phyloP scores from a whole-genome alignment of 257 asterid species.

The Eucommia ulmoides region DNA sequence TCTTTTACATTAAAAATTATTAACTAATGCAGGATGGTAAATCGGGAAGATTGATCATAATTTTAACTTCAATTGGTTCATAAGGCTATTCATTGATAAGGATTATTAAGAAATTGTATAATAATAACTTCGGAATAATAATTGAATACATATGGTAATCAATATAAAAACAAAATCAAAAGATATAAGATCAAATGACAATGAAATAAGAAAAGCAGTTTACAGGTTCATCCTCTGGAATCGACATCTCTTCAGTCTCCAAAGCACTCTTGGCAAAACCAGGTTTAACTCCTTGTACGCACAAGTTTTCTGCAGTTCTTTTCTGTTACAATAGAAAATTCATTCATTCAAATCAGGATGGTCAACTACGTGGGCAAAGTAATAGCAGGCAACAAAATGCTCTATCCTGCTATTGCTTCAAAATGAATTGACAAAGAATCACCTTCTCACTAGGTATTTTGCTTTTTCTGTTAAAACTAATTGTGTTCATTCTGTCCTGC shows the following conservation, averaged over 20 bases:
- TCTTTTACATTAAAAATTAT: too few relatives aligned
- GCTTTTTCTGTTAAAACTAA: constrained; percentile 35
- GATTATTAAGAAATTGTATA: too few relatives aligned
- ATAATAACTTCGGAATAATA: too few relatives aligned
- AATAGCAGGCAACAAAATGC: constrained; percentile 6
- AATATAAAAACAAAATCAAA: too few relatives aligned
- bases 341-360: constrained; percentile 16
- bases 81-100: too few relatives aligned
- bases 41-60: too few relatives aligned
- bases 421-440: constrained; percentile 11
- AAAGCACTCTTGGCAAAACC: constrained; percentile 19
- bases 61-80: too few relatives aligned
- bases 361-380: constrained; percentile 6
- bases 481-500: constrained; percentile 22
- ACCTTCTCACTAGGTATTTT: constrained; percentile 43
- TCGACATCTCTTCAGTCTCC: constrained; percentile 17
- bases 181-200: too few relatives aligned
- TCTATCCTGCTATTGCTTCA: not conserved
- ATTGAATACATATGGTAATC: too few relatives aligned
- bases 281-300: constrained; percentile 22
- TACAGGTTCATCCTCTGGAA: constrained; percentile 33
- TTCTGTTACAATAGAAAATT: constrained; percentile 29
- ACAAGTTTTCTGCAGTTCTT: constrained; percentile 26
- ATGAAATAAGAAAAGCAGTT: constrained; percentile 17
- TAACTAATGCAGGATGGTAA: too few relatives aligned